These are phyloP conservation scores for Sordariomycetes sp. DNA, from an alignment of 2,329 filamentous ascomycete genomes.

Conservation along the genomic window DNA sequence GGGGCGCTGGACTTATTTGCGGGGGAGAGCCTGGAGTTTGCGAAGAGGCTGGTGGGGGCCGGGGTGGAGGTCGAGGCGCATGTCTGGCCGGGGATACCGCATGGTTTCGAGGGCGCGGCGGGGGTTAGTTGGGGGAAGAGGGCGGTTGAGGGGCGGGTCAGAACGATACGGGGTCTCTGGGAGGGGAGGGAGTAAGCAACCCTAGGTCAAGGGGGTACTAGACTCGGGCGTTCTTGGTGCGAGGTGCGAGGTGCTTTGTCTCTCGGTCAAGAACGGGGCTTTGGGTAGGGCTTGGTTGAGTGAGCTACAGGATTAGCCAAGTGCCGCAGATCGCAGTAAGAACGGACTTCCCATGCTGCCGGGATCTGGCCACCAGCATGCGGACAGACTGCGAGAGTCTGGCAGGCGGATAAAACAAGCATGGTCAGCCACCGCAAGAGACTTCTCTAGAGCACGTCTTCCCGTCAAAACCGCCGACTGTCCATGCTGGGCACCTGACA, in stretches of 20 bases:
- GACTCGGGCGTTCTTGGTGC: not conserved
- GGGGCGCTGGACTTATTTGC: constrained; percentile 23
- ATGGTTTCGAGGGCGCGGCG: constrained; percentile 17
- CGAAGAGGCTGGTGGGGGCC: constrained; percentile 14
- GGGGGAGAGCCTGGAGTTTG: constrained; percentile 19
- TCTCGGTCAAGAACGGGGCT: no score
- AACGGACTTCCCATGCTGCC: no score
- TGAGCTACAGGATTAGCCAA: no score
- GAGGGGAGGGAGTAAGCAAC: not conserved
- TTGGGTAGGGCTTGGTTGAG: no score
- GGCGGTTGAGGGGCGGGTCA: constrained; percentile 11
- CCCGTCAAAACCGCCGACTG: no score
- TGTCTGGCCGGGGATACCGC: constrained; percentile 23
- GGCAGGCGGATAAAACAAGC: no score
- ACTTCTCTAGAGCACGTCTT: no score
- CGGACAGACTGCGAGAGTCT: no score
- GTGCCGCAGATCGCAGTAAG: no score
- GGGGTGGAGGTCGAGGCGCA: constrained; percentile 23
- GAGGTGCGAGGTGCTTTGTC: not conserved
- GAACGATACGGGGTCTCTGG: constrained; percentile 3
- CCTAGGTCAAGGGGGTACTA: not conserved
- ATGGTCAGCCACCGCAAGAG: no score
- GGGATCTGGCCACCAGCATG: no score
- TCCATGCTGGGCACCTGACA: no score
- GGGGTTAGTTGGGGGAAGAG: constrained; percentile 8